Conservation (phyloP, 495 filamentous ascomycete genomes). For the Letharia columbiana region DNA sequence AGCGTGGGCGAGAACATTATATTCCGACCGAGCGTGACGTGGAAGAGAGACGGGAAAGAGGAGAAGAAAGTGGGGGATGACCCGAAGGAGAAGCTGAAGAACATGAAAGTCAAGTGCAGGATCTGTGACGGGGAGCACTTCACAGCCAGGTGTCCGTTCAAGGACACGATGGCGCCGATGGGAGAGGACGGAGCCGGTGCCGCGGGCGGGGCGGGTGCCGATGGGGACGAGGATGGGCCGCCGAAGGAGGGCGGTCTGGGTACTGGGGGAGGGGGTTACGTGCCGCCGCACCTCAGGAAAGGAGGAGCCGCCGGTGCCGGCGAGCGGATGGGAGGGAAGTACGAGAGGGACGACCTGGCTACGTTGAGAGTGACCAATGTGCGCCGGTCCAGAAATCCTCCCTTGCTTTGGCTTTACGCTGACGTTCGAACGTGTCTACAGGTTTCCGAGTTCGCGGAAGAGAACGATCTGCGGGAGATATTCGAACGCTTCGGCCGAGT, state of each 20-base stretch:
- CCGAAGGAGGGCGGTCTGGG: conserved; percentile 48
- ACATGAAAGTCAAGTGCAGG: conserved; percentile 99
- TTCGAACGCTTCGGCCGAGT: conserved; percentile 96
- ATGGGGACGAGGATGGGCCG: conserved; percentile 40
- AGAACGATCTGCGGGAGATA: conserved; percentile 87
- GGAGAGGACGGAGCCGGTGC: conserved; percentile 46
- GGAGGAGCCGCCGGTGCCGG: conserved; percentile 52
- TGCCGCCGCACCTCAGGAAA: conserved; percentile 83
- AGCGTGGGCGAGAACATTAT: conserved; percentile 94
- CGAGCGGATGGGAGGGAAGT: conserved; percentile 89
- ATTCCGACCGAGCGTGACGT: conserved; percentile 82
- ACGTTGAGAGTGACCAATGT: conserved; percentile 97
- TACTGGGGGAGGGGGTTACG: conserved; percentile 70
- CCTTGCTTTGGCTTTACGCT: conserved; percentile 13
- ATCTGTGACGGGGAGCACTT: conserved; percentile 99
- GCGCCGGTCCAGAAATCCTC: conserved; percentile 32
- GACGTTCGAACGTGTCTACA: conserved; percentile 30
- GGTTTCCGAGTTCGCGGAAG: conserved; percentile 96
- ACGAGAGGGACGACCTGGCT: conserved; percentile 91
- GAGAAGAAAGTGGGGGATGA: conserved; percentile 58
- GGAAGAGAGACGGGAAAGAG: conserved; percentile 80
- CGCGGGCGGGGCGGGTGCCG: conserved; percentile 46
- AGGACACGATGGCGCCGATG: conserved; percentile 71
- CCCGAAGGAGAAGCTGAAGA: conserved; percentile 88
- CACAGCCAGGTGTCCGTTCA: conserved; percentile 86